Percentiles rank a stretch among this genome's conserved stretches.
Conservation (phyloP, 164 flowering plant species). For the Magnolia sinica region DNA sequence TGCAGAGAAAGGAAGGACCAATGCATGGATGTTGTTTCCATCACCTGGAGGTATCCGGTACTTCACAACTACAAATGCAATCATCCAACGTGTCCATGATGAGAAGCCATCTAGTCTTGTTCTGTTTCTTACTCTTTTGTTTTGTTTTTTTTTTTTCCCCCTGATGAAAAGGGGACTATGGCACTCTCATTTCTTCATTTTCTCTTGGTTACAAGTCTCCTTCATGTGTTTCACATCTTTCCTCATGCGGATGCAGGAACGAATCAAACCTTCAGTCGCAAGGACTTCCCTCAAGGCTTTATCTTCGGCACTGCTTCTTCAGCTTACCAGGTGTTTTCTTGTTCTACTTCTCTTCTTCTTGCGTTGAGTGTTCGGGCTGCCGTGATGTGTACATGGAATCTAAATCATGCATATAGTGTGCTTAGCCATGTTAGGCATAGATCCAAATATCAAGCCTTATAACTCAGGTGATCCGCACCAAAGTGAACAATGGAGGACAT, state of each 20-base stretch:
- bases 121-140: no score
- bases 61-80: no score
- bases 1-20: no score
- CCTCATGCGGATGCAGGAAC: background rate
- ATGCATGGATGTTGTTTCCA: no score
- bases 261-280: slow-evolving; percentile 34
- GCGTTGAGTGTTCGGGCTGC: background rate
- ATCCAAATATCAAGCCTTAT: no score
- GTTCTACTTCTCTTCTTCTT: background rate
- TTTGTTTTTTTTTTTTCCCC: no score
- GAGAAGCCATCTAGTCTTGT: no score
- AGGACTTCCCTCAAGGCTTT: slow-evolving; percentile 71
- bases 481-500: no score
- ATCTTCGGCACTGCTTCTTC: slow-evolving; percentile 84
- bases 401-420: background rate
- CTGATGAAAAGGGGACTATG: background rate
- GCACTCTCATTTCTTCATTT: background rate
- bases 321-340: slow-evolving; percentile 65
- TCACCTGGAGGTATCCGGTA: no score
- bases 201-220: background rate
- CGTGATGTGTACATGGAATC: background rate
- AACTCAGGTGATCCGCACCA: no score
- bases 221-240: background rate
- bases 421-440: background rate
- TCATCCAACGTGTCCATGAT: no score